These are phyloP conservation scores for Penicillium bovifimosum DNA, from an alignment of 495 filamentous ascomycete species.

Conservation along the genomic window DNA sequence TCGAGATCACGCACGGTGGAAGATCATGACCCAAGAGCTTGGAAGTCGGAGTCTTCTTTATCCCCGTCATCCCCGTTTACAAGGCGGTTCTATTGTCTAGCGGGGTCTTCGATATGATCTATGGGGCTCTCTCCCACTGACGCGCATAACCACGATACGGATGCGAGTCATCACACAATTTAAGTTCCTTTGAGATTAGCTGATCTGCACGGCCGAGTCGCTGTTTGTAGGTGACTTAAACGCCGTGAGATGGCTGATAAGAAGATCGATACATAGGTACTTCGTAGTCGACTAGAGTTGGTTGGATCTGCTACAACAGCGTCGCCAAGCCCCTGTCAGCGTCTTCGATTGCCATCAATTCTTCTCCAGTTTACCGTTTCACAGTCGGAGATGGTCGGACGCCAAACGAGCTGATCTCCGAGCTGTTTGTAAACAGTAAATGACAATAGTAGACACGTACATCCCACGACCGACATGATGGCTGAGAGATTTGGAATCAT, in stretches of 20 bases:
- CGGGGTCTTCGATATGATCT: background rate
- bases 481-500: background rate
- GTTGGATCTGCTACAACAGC: background rate
- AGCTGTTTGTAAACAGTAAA: background rate
- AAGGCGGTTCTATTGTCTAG: background rate
- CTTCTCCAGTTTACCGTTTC: background rate
- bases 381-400: background rate
- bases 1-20: background rate
- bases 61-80: background rate
- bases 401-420: background rate
- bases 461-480: background rate
- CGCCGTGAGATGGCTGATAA: background rate
- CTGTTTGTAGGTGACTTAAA: background rate
- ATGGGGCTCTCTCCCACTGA: too few species aligned
- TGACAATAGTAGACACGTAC: background rate
- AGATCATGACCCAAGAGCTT: background rate
- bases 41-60: background rate
- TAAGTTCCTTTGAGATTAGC: background rate
- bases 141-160: background rate
- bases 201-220: background rate
- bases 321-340: background rate
- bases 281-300: background rate
- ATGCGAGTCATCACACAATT: background rate
- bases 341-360: background rate
- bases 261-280: background rate